Evolutionary conservation across 352 stramenopile genomes (phyloP).

Genomic region (Phytophthora hybrid): DNA sequence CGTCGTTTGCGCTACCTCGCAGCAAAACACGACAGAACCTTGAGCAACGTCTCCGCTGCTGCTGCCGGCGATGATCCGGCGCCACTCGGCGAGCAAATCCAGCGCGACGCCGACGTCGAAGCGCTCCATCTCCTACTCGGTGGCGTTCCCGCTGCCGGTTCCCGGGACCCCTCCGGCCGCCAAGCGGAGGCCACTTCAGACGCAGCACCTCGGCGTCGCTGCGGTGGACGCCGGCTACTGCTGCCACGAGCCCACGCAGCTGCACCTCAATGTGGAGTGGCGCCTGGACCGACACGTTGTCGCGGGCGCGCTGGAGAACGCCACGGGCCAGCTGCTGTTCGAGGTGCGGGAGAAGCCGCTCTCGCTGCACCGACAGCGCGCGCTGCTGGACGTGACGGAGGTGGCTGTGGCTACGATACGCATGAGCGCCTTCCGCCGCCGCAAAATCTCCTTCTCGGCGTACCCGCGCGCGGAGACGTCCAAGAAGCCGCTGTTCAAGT

Average conservation of each 20-base stretch:
- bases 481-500: constrained; percentile 45
- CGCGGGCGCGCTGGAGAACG: constrained; percentile 34
- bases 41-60: not conserved
- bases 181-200: constrained; percentile 33
- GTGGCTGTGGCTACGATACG: constrained; percentile 45
- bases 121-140: constrained; percentile 19
- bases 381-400: constrained; percentile 38
- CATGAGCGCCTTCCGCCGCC: constrained; percentile 39
- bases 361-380: constrained; percentile 46
- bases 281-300: constrained; percentile 40
- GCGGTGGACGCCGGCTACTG: constrained; percentile 46
- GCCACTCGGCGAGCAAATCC: not conserved
- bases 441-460: constrained; percentile 41
- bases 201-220: constrained; percentile 44
- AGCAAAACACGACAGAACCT: not conserved
- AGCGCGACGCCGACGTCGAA: not conserved
- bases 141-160: constrained; percentile 20
- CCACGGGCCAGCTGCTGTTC: constrained; percentile 44
- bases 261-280: constrained; percentile 42
- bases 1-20: not conserved
- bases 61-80: not conserved
- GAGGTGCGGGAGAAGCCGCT: constrained; percentile 40
- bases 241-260: constrained; percentile 43
- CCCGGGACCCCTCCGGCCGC: constrained; percentile 15
- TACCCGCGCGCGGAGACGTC: constrained; percentile 27